Percentiles rank a stretch among this genome's conserved stretches.
These are phyloP conservation scores for Cryptococcus wingfieldii DNA, from an alignment of 1,284 basidiomycete genomes.

Conservation along the genomic window DNA sequence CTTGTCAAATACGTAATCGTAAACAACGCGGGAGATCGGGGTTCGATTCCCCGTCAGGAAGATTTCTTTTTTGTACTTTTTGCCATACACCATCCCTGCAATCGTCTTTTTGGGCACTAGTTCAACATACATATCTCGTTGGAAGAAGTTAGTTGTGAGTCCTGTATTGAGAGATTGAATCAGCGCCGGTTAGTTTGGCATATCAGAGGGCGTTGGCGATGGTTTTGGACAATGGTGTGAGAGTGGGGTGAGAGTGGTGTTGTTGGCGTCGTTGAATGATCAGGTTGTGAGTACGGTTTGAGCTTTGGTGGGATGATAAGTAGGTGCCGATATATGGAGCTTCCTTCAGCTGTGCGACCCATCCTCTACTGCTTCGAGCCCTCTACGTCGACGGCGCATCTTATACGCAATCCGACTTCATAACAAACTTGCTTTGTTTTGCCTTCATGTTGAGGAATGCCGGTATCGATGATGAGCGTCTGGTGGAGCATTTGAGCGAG, in stretches of 20 bases:
- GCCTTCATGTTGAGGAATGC: slow-evolving; percentile 84
- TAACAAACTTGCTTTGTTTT: slow-evolving; percentile 84
- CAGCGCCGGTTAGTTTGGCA: slow-evolving; percentile 41
- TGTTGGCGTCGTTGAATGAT: slow-evolving; percentile 90
- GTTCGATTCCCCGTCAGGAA: too few species aligned
- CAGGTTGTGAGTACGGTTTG: slow-evolving; percentile 64
- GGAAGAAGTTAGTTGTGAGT: too few species aligned
- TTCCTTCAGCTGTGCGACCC: slow-evolving; percentile 77
- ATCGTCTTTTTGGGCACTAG: too few species aligned
- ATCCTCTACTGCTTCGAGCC: slow-evolving; percentile 84
- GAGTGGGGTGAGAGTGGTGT: slow-evolving; percentile 79
- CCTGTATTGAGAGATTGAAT: too few species aligned
- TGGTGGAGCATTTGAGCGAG: slow-evolving; percentile 85
- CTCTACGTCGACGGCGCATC: slow-evolving; percentile 93
- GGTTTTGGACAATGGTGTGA: too few species aligned
- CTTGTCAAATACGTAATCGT: too few species aligned
- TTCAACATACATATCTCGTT: too few species aligned
- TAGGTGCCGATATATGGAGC: slow-evolving; percentile 77
- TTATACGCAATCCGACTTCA: slow-evolving; percentile 80
- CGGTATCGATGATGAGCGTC: slow-evolving; percentile 81
- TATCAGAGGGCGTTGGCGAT: slow-evolving; percentile 72
- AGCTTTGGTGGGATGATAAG: background rate
- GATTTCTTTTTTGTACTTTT: too few species aligned
- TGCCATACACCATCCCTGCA: too few species aligned
- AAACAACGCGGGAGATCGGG: too few species aligned